Evolutionary conservation across 768 basidiomycete species (phyloP), one percentile per base, ranked within the genome.

Genomic region (Phanerochaete sordida): DNA sequence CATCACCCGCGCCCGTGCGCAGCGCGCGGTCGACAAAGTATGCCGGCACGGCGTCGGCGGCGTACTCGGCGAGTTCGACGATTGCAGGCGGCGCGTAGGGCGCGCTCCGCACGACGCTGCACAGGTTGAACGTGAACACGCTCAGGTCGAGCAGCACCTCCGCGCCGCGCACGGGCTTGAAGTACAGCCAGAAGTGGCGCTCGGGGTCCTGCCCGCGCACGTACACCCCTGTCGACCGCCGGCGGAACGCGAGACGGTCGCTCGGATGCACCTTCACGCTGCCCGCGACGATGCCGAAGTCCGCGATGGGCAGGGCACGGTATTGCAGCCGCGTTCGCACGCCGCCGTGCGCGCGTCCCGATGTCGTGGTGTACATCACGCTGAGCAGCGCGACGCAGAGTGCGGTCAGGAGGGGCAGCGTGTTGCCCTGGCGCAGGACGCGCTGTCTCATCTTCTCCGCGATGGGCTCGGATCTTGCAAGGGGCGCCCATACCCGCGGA

Each of bases 141-240:
- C n/a, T 5, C 12, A 49, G 3, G 30, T 59, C 58, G 35, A 59
- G 39, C 3, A 5, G 9, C 7, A 59, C 30, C 16, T 51, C 58
- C 52, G 79, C 73, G 1, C 78, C 80, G 4, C 70, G 63, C 1
- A 76, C 59, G 1, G 77, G 79, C 8, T 65, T 77, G 71, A 81
- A 81, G 62, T 79, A 83, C 9, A 81, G 69, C 79, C 80, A 81
- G 62, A 80, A 80, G 59, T 81, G 80, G n/a, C 80, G 74, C 21
- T 76, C 60, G 0, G 79, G 78, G 59, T 80, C 74, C 51, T 80
- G 79, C 3, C 76, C 74, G 46, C 67, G 66, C 27, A 59, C 50
- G 39, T 35, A 74, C 68, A 0, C 56, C 64, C 64, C 52, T 26
- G 69, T 66, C 9, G 65, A 39, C 19, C 57, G 33, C 37, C 51